A percentile compares a stretch with the other conserved stretches of the same genome.
These are phyloP conservation scores for Primulina huaijiensis DNA, from an alignment of 257 asterid species.

Conservation along the genomic window DNA sequence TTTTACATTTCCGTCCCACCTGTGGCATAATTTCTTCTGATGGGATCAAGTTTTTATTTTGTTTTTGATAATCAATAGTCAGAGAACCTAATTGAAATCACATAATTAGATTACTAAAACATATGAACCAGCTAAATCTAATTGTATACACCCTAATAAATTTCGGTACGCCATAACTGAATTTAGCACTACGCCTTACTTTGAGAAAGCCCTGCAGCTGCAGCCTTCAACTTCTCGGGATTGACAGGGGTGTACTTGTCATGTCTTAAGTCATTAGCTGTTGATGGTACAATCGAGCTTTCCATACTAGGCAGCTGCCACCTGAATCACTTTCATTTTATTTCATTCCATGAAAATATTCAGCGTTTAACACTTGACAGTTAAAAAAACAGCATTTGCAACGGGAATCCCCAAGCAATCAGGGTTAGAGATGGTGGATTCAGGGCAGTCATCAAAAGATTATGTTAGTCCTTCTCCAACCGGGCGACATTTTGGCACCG, in stretches of 20 bases:
- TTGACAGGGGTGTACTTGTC: constrained; percentile 51
- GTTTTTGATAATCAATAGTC: neutral
- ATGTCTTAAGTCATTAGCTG: constrained; percentile 73
- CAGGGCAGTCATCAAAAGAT: neutral
- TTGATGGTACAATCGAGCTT: constrained; percentile 61
- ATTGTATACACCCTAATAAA: neutral
- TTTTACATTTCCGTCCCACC: no score
- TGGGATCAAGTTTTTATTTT: no score
- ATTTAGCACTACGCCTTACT: constrained; percentile 40
- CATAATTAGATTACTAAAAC: neutral
- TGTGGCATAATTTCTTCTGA: no score
- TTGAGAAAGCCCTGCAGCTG: constrained; percentile 68
- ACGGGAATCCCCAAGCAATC: neutral
- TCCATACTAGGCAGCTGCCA: constrained; percentile 81
- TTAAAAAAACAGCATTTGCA: neutral
- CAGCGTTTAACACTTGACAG: neutral
- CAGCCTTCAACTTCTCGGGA: constrained; percentile 80
- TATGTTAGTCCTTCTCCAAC: neutral
- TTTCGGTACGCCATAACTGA: neutral
- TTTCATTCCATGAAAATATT: constrained; percentile 7
- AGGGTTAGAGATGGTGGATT: no score
- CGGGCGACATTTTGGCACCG: neutral
- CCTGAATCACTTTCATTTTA: constrained; percentile 35
- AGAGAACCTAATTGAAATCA: neutral
- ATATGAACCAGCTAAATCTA: neutral